Conservation (phyloP, 202 grass and related monocot genomes). For the Carex arenaria region DNA sequence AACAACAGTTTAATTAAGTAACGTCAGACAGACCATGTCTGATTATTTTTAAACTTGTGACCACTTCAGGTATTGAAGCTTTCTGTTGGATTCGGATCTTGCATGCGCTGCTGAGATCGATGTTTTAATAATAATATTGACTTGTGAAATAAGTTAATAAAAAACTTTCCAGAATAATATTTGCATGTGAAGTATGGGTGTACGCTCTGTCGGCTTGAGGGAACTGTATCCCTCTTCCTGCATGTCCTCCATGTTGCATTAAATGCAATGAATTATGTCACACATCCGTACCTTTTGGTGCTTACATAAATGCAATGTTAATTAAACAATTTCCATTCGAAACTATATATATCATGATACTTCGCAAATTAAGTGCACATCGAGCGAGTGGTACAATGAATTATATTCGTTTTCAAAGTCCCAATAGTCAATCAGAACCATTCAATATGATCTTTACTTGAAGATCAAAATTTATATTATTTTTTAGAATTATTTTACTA, state of each 20-base stretch:
- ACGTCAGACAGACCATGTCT: neutral
- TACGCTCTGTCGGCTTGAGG: neutral
- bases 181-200: neutral
- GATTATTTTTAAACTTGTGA: neutral
- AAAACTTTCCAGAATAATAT: neutral
- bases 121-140: neutral
- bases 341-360: too few species aligned
- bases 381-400: too few species aligned
- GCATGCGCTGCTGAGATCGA: neutral
- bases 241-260: neutral
- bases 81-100: neutral
- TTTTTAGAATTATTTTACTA: too few species aligned
- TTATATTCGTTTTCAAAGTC: too few species aligned
- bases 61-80: neutral
- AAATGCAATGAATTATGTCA: neutral
- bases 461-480: too few species aligned
- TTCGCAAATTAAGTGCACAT: too few species aligned
- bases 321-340: too few species aligned
- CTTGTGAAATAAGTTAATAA: neutral
- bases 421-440: too few species aligned
- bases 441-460: too few species aligned
- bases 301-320: neutral
- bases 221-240: neutral
- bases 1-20: neutral
- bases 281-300: neutral